A percentile compares a stretch with the other conserved stretches of the same genome.
Conservation (phyloP, 2,329 filamentous ascomycete species). For the Exutisphaerella laricina region DNA sequence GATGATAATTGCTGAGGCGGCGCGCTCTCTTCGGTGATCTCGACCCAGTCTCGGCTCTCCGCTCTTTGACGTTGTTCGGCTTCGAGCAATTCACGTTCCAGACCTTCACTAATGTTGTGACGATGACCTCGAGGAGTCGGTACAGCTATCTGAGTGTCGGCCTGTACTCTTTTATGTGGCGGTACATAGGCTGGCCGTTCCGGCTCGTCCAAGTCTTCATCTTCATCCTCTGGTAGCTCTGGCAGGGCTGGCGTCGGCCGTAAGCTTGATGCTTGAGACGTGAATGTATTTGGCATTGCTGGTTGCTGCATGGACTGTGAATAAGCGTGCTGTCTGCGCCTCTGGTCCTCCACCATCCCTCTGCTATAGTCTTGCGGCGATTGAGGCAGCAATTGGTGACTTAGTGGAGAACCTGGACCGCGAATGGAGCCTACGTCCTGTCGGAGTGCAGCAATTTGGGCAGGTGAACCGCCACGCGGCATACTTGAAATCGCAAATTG, state of each 20-base stretch:
- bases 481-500: slow-evolving; percentile 27
- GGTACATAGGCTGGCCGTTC: slow-evolving; percentile 27
- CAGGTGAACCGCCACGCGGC: slow-evolving; percentile 42
- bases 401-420: slow-evolving; percentile 57
- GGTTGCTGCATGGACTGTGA: slow-evolving; percentile 28
- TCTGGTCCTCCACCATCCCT: slow-evolving; percentile 45
- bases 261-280: slow-evolving; percentile 35
- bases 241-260: slow-evolving; percentile 51
- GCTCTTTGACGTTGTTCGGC: slow-evolving; percentile 64
- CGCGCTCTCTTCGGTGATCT: slow-evolving; percentile 22
- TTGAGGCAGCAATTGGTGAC: slow-evolving; percentile 30
- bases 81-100: slow-evolving; percentile 80
- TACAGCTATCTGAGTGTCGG: slow-evolving; percentile 49
- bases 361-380: slow-evolving; percentile 29
- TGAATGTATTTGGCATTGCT: slow-evolving; percentile 22
- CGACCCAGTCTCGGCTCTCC: slow-evolving; percentile 19
- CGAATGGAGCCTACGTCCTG: slow-evolving; percentile 25
- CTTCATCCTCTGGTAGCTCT: slow-evolving; percentile 68
- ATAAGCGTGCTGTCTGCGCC: slow-evolving; percentile 42
- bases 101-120: slow-evolving; percentile 69
- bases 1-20: slow-evolving; percentile 7
- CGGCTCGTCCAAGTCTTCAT: slow-evolving; percentile 31
- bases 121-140: slow-evolving; percentile 57
- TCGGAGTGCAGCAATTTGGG: slow-evolving; percentile 34
- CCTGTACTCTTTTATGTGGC: slow-evolving; percentile 29